Conservation (phyloP, 1,284 basidiomycete genomes). For the Spongispora temasekensis region DNA sequence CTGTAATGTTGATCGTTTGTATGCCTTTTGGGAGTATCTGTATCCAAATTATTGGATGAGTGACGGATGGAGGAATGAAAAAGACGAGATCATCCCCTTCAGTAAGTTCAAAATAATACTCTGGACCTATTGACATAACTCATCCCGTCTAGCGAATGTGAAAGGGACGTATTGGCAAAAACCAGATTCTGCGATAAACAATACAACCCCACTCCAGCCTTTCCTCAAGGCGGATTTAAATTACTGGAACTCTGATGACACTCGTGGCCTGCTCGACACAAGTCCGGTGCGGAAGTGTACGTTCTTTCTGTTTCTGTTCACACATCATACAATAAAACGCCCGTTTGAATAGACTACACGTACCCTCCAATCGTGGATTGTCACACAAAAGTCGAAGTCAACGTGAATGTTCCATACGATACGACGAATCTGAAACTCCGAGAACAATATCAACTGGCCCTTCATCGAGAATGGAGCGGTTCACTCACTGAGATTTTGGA, state of each 20-base stretch:
- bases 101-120: constrained; percentile 2
- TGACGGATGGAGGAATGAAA: constrained; percentile 10
- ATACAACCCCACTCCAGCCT: constrained; percentile 7
- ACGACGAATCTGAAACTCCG: constrained; percentile 10
- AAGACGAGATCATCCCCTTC: constrained; percentile 6
- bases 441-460: constrained; percentile 9
- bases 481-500: background rate
- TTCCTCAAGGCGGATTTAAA: constrained; percentile 4
- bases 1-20: constrained; percentile 20
- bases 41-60: constrained; percentile 19
- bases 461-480: constrained; percentile 8
- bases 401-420: constrained; percentile 18
- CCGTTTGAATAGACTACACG: constrained; percentile 15
- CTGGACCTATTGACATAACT: too few species aligned
- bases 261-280: constrained; percentile 5
- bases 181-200: background rate
- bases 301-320: background rate
- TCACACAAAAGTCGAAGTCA: constrained; percentile 3
- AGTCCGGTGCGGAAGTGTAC: constrained; percentile 4
- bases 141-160: constrained; percentile 1
- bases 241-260: constrained; percentile 16
- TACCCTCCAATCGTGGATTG: constrained; percentile 17
- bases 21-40: constrained; percentile 22
- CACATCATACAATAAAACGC: background rate
- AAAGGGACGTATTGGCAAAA: constrained; percentile 3